Percentiles rank a stretch among this genome's conserved stretches.
phyloP scores from a whole-genome alignment of 345 rosid genomes.

The Heritiera littoralis region DNA sequence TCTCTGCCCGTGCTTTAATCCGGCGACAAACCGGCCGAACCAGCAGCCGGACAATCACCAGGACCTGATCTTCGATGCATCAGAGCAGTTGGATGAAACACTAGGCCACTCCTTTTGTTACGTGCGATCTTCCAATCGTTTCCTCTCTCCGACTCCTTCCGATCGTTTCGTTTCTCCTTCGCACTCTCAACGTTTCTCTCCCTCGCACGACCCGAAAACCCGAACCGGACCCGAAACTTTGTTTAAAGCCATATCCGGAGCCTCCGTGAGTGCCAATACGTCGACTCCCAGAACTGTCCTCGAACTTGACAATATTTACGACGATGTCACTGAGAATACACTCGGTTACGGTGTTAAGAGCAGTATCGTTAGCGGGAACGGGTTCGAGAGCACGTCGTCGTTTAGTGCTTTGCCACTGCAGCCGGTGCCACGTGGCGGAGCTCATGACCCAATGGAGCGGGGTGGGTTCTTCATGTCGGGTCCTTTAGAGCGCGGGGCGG shows the following conservation, averaged over 20 bases:
- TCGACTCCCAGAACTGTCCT: conserved; percentile 80
- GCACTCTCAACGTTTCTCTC: conserved; percentile 87
- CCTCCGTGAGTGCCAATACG: conserved; percentile 82
- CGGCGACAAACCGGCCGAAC: conserved; percentile 48
- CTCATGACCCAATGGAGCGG: conserved; percentile 39
- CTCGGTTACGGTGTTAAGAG: conserved; percentile 52
- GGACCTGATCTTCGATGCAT: conserved; percentile 47
- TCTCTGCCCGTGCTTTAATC: conserved; percentile 69
- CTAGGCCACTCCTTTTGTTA: conserved; percentile 95
- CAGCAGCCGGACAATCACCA: conserved; percentile 38
- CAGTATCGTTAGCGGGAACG: conserved; percentile 58
- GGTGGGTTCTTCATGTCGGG: conserved; percentile 86
- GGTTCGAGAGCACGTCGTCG: conserved; percentile 89
- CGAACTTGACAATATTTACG: conserved; percentile 68
- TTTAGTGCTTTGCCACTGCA: conserved; percentile 81
- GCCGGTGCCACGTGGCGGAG: conserved; percentile 72
- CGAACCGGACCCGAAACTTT: conserved; percentile 56
- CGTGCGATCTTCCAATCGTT: conserved; percentile 88
- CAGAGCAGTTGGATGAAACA: conserved; percentile 86
- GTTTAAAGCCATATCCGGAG: conserved; percentile 88
- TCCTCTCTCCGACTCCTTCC: conserved; percentile 77
- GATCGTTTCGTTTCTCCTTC: conserved; percentile 89
- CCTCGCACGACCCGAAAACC: conserved; percentile 49
- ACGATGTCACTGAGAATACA: conserved; percentile 71
- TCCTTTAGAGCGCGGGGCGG: conserved; percentile 77